Conservation (phyloP, 345 rosid genomes). For the Viola odorata region DNA sequence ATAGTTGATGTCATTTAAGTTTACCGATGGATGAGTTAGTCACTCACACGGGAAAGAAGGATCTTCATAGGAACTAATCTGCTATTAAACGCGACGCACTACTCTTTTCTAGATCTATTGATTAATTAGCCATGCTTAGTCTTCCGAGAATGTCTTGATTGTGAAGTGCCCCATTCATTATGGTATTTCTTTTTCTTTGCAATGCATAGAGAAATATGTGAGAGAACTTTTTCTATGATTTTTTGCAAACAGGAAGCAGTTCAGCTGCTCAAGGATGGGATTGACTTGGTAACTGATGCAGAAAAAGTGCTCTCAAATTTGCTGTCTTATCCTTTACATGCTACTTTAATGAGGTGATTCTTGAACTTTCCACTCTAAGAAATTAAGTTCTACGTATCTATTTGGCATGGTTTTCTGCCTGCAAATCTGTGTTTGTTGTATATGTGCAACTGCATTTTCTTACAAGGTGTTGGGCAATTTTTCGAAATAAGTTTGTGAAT, state of each 20-base stretch:
- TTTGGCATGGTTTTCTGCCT: slow-evolving; percentile 7
- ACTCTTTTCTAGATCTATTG: neutral
- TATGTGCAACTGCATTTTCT: too few relatives aligned
- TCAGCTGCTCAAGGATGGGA: slow-evolving; percentile 87
- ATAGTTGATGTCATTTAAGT: neutral
- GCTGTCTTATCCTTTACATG: slow-evolving; percentile 75
- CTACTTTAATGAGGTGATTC: slow-evolving; percentile 62
- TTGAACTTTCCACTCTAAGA: slow-evolving; percentile 3
- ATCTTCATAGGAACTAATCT: neutral
- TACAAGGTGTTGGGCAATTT: too few relatives aligned
- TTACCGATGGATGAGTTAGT: neutral
- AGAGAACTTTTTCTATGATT: slow-evolving; percentile 3
- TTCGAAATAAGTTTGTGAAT: too few relatives aligned
- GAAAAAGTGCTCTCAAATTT: slow-evolving; percentile 69
- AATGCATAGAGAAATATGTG: neutral
- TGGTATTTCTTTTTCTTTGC: neutral
- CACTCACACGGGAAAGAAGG: neutral
- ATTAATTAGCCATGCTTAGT: neutral
- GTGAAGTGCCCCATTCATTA: neutral
- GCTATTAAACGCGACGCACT: neutral
- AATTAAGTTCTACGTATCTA: neutral
- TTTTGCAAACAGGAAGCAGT: slow-evolving; percentile 68
- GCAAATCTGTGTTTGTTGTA: neutral
- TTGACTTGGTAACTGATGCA: slow-evolving; percentile 89
- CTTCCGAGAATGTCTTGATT: neutral